Evolutionary conservation across 768 basidiomycete species (phyloP).

Genomic region (Leccinum incarnatum): DNA sequence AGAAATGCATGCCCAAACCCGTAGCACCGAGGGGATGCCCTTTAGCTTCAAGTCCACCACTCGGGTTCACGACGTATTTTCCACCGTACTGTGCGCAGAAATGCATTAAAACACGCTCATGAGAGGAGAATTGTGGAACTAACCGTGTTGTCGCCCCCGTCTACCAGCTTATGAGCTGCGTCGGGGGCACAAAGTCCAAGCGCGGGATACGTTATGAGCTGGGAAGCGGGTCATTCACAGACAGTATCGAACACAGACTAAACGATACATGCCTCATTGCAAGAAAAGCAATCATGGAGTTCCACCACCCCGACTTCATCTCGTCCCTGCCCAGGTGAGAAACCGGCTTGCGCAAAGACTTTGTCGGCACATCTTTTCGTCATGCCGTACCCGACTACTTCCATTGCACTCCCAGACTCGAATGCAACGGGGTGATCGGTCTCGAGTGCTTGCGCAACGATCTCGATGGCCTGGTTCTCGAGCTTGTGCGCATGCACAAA

Average conservation of each 20-base stretch:
- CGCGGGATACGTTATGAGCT: constrained; percentile 83
- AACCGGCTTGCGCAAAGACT: constrained; percentile 70
- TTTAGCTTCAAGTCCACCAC: constrained; percentile 85
- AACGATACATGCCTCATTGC: constrained; percentile 59
- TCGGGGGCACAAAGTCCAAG: constrained; percentile 66
- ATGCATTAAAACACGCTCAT: neutral
- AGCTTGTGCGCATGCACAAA: constrained; percentile 71
- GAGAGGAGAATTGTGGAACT: constrained; percentile 15
- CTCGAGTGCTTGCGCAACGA: constrained; percentile 60
- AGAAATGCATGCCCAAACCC: constrained; percentile 85
- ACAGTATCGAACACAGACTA: neutral
- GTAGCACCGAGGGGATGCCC: constrained; percentile 87
- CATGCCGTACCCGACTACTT: constrained; percentile 81
- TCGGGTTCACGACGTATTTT: constrained; percentile 81
- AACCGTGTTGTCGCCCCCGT: constrained; percentile 77
- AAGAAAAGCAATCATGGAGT: constrained; percentile 83
- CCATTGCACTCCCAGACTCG: constrained; percentile 69
- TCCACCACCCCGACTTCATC: constrained; percentile 83
- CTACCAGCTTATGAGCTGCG: constrained; percentile 72
- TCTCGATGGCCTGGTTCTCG: constrained; percentile 86
- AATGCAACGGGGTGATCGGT: constrained; percentile 69
- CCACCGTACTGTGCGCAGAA: constrained; percentile 61
- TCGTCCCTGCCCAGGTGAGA: constrained; percentile 56
- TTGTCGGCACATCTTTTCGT: constrained; percentile 63
- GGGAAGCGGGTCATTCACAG: neutral